Percentiles rank a stretch among this genome's conserved stretches.
phyloP scores from a whole-genome alignment of 495 filamentous ascomycete genomes.

The Aspergillus diversus region DNA sequence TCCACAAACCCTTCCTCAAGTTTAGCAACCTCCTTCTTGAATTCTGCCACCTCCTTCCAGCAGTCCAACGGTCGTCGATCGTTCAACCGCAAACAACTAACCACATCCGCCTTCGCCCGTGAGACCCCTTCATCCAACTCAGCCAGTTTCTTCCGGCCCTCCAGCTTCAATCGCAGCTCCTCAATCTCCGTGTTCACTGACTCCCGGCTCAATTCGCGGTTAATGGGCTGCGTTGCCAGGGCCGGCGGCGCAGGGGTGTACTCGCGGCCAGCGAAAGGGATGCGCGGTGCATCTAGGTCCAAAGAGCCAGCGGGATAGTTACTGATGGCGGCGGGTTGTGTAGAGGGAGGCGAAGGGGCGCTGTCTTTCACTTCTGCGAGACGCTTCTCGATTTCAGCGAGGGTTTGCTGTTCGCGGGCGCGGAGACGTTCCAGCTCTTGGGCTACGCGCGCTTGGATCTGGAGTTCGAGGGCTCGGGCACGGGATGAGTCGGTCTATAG shows the following conservation, averaged over 20 bases:
- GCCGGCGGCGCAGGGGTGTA: slow-evolving; percentile 34
- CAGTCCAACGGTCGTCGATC: slow-evolving; percentile 92
- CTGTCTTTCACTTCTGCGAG: slow-evolving; percentile 46
- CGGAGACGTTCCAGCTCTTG: slow-evolving; percentile 78
- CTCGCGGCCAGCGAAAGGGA: slow-evolving; percentile 51
- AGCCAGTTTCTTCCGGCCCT: slow-evolving; percentile 71
- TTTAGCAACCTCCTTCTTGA: slow-evolving; percentile 82
- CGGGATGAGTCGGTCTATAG: slow-evolving; percentile 83
- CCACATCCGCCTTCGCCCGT: slow-evolving; percentile 74
- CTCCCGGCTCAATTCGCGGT: slow-evolving; percentile 54
- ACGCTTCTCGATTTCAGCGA: slow-evolving; percentile 59
- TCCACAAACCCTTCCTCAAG: slow-evolving; percentile 88
- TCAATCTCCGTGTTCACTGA: slow-evolving; percentile 70
- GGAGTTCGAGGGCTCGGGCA: slow-evolving; percentile 78
- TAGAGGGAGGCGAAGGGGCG: slow-evolving; percentile 34
- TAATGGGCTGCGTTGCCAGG: slow-evolving; percentile 29
- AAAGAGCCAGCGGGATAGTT: slow-evolving; percentile 46
- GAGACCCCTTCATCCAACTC: slow-evolving; percentile 68
- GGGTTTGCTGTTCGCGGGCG: slow-evolving; percentile 62
- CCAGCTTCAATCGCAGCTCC: slow-evolving; percentile 71
- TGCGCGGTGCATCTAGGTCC: slow-evolving; percentile 52
- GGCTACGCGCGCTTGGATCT: slow-evolving; percentile 85
- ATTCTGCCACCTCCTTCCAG: slow-evolving; percentile 90
- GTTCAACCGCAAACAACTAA: slow-evolving; percentile 80
- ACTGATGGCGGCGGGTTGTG: slow-evolving; percentile 34